A percentile compares a stretch with the other conserved stretches of the same genome.
phyloP scores from a whole-genome alignment of 2,329 filamentous ascomycete genomes.

The Hymenoscyphus occultus region DNA sequence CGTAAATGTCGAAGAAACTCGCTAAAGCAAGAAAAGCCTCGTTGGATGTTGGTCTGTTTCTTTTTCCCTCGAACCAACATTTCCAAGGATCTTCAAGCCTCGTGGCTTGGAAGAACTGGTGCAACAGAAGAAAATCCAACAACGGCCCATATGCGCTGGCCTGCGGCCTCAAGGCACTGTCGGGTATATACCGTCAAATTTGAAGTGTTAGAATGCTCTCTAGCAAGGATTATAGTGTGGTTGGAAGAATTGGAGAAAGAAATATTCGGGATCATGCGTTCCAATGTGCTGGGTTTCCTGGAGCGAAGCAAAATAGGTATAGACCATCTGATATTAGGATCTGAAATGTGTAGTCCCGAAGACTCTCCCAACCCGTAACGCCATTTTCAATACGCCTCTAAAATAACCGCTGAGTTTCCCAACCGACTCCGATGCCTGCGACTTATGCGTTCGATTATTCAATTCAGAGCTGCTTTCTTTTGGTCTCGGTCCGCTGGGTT shows the following conservation, averaged over 20 bases:
- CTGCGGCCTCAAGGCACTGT: conserved; percentile 4
- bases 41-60: conserved; percentile 10
- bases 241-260: conserved; percentile 4
- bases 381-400: conserved; percentile 26
- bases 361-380: conserved; percentile 23
- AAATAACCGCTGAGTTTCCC: conserved; percentile 19
- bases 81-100: conserved; percentile 1
- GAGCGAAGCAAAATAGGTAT: neutral
- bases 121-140: conserved; percentile 10
- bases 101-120: conserved; percentile 8
- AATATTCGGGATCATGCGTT: conserved; percentile 19
- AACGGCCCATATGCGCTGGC: conserved; percentile 1
- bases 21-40: neutral
- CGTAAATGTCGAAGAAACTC: neutral
- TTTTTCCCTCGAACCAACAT: conserved; percentile 8
- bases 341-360: conserved; percentile 14
- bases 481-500: conserved; percentile 48
- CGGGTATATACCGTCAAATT: neutral
- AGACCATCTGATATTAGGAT: conserved; percentile 25
- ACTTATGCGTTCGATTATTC: conserved; percentile 16
- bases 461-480: conserved; percentile 39
- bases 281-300: conserved; percentile 18
- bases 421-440: conserved; percentile 28
- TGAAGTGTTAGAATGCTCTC: neutral
- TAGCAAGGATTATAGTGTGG: neutral